Evolutionary conservation across 108 stramenopile genomes (phyloP).

Genomic region (Nitzschia inconspicua): DNA sequence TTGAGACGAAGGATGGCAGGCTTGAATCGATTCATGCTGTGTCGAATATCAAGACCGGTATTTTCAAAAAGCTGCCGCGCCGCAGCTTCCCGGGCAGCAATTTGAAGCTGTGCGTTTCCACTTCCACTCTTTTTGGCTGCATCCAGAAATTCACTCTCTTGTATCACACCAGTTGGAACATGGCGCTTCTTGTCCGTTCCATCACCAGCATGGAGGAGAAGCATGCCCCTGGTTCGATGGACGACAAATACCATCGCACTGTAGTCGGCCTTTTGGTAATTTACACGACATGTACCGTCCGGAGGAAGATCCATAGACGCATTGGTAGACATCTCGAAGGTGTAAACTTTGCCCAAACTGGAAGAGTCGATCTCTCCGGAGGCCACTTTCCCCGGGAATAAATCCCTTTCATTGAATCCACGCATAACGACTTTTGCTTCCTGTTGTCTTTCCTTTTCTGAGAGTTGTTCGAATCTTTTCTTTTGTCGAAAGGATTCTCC

Average conservation of each 20-base stretch:
- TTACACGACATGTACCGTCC: conserved; percentile 14
- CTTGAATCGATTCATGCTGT: conserved; percentile 9
- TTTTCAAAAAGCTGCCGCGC: conserved; percentile 14
- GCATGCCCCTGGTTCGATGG: conserved; percentile 21
- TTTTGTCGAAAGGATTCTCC: conserved; percentile 33
- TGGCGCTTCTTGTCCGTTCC: not conserved
- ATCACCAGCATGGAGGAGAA: conserved; percentile 6
- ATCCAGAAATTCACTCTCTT: conserved; percentile 16
- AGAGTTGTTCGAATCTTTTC: conserved; percentile 7
- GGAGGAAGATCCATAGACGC: not conserved
- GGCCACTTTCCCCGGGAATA: not conserved
- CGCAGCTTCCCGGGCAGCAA: conserved; percentile 26
- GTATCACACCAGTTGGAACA: conserved; percentile 13
- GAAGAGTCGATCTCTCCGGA: conserved; percentile 23
- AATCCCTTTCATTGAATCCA: conserved; percentile 14
- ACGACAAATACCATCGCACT: conserved; percentile 20
- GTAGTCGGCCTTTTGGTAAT: conserved; percentile 11
- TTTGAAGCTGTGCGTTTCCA: conserved; percentile 16
- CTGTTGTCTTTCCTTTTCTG: conserved; percentile 9
- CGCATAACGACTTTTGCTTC: conserved; percentile 8
- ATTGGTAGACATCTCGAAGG: conserved; percentile 7
- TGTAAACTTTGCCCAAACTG: conserved; percentile 9
- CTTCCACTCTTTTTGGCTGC: conserved; percentile 17
- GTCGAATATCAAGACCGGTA: conserved; percentile 30
- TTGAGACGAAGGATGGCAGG: conserved; percentile 21